These are phyloP conservation scores for Magnolia changhungtana DNA, from an alignment of 164 flowering plant species.

Conservation along the genomic window DNA sequence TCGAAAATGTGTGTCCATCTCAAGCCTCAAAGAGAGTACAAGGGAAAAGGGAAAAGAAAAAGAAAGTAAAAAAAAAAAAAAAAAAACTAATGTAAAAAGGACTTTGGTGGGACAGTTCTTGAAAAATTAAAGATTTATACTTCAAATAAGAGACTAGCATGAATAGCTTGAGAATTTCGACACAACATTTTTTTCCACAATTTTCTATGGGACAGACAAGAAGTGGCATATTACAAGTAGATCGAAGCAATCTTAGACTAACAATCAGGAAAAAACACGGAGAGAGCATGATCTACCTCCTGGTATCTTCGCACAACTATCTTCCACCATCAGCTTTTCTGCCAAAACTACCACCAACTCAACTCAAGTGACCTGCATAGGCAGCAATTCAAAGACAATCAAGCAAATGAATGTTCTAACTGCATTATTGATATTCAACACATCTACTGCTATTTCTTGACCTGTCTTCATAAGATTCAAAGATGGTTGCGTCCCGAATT, in stretches of 20 bases:
- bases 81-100: too few relatives aligned
- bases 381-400: background rate
- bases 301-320: conserved; percentile 2
- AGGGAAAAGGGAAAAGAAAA: too few relatives aligned
- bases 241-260: conserved; percentile 15
- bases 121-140: background rate
- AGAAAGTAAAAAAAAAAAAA: too few relatives aligned
- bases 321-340: conserved; percentile 20
- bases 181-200: conserved; percentile 18
- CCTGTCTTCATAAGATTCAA: too few relatives aligned
- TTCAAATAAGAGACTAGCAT: background rate
- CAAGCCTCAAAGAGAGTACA: too few relatives aligned
- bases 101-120: background rate
- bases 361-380: background rate
- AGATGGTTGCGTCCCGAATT: too few relatives aligned
- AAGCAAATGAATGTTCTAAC: background rate
- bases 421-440: too few relatives aligned
- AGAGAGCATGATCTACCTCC: conserved; percentile 24
- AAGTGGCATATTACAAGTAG: conserved; percentile 41
- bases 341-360: conserved; percentile 2
- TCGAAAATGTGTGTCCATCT: too few relatives aligned
- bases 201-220: conserved; percentile 35
- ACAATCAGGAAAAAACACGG: conserved; percentile 10
- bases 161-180: conserved; percentile 1
- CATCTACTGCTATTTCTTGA: too few relatives aligned